These are phyloP conservation scores for Aegilops longissima DNA, from an alignment of 176 grass and related monocot species.

Conservation along the genomic window DNA sequence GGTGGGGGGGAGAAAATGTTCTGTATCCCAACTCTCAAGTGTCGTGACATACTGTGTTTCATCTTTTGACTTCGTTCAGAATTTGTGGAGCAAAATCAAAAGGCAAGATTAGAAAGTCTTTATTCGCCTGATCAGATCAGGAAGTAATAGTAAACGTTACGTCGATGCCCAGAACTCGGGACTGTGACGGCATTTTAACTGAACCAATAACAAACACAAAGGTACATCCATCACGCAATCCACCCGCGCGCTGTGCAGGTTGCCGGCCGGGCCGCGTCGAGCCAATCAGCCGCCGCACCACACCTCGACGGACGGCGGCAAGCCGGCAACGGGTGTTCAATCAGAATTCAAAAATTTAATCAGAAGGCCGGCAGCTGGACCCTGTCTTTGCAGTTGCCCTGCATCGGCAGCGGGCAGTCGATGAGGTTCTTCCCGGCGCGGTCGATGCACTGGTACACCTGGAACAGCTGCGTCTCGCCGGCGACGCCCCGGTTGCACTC, in stretches of 20 bases:
- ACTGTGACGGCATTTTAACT: not conserved
- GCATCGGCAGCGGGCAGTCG: slow-evolving; percentile 56
- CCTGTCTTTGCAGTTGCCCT: slow-evolving; percentile 31
- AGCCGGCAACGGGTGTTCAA: no score
- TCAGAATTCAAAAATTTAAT: not conserved
- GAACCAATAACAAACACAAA: not conserved
- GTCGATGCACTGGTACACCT: slow-evolving; percentile 84
- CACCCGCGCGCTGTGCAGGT: not conserved
- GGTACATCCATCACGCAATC: not conserved
- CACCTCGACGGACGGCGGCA: not conserved
- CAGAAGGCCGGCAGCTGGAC: slow-evolving; percentile 68
- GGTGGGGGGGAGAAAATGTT: no score
- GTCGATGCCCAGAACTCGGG: not conserved
- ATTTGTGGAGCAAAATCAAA: not conserved
- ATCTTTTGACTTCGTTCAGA: no score
- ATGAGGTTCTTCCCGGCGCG: slow-evolving; percentile 34
- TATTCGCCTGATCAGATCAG: not conserved
- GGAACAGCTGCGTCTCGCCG: slow-evolving; percentile 58
- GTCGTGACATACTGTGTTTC: no score
- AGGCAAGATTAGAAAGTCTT: not conserved
- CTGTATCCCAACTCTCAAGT: no score
- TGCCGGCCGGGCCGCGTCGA: not conserved
- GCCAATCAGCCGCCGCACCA: not conserved
- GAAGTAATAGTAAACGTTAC: not conserved
- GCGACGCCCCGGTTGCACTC: slow-evolving; percentile 57